Evolutionary conservation across 2,329 filamentous ascomycete genomes (phyloP).

Genomic region (Podosphaera fusca): DNA sequence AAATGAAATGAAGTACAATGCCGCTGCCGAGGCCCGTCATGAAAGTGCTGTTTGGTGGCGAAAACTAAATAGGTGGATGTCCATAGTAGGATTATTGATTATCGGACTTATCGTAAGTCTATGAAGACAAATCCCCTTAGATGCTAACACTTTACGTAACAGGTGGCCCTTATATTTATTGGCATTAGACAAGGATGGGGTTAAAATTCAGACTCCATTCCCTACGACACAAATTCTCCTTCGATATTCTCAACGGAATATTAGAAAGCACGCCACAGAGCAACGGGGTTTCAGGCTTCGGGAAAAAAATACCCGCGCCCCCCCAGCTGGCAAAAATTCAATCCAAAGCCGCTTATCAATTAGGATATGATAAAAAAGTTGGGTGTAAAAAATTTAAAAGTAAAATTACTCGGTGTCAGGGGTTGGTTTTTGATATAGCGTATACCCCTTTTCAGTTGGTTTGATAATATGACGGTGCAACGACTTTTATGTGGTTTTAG

Average conservation of each 20-base stretch:
- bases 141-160: background rate
- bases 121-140: background rate
- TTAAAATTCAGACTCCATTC: background rate
- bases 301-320: background rate
- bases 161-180: slow-evolving; percentile 6
- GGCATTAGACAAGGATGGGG: slow-evolving; percentile 5
- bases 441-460: background rate
- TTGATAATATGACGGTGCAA: background rate
- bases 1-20: slow-evolving; percentile 13
- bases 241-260: background rate
- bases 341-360: background rate
- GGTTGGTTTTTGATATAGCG: background rate
- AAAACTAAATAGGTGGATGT: slow-evolving; percentile 38
- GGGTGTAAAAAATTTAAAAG: background rate
- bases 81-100: slow-evolving; percentile 29
- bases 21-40: slow-evolving; percentile 15
- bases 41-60: slow-evolving; percentile 43
- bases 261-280: background rate
- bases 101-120: slow-evolving; percentile 28
- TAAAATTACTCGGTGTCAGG: background rate
- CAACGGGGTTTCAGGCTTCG: background rate
- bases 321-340: background rate
- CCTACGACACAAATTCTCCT: background rate
- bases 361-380: background rate
- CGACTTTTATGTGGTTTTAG: background rate